These are phyloP conservation scores for Pholiota molesta DNA, from an alignment of 768 basidiomycete genomes.

Conservation along the genomic window DNA sequence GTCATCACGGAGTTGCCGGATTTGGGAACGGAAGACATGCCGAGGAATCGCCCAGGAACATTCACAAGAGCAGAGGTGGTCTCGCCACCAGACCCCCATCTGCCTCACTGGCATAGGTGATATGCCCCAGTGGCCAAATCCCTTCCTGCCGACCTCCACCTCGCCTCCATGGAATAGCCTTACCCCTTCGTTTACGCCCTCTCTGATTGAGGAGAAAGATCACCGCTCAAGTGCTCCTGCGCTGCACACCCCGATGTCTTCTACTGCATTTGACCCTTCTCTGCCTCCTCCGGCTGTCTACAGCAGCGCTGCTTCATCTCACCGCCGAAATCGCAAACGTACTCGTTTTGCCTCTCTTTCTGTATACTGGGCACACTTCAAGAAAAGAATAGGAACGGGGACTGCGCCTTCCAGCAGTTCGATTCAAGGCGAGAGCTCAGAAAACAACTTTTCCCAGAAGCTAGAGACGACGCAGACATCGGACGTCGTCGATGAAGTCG, in stretches of 20 bases:
- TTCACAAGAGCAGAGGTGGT: conserved; percentile 20
- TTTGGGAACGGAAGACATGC: conserved; percentile 11
- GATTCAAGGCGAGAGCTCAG: conserved; percentile 49
- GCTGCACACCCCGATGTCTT: conserved; percentile 28
- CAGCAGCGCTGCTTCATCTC: conserved; percentile 23
- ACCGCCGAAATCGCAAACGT: conserved; percentile 33
- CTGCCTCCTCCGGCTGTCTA: conserved; percentile 49
- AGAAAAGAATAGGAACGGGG: conserved; percentile 57
- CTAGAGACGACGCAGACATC: conserved; percentile 27
- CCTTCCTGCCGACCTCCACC: conserved; percentile 15
- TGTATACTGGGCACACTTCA: conserved; percentile 53
- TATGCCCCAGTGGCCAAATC: conserved; percentile 28
- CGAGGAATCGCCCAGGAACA: conserved; percentile 11
- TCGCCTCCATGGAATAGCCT: conserved; percentile 22
- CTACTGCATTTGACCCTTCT: conserved; percentile 28
- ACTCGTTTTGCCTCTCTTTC: conserved; percentile 41
- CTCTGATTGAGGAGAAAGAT: conserved; percentile 20
- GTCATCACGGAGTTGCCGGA: conserved; percentile 9
- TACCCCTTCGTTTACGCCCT: conserved; percentile 12
- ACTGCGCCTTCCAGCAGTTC: conserved; percentile 59
- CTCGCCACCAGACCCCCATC: conserved; percentile 14
- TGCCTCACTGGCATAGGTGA: conserved; percentile 5
- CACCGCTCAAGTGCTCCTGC: conserved; percentile 12
- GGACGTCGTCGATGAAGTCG: conserved; percentile 65
- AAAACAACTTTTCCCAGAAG: conserved; percentile 36